Conservation (phyloP, 2,329 filamentous ascomycete genomes). For the Sporothrix globosa region DNA sequence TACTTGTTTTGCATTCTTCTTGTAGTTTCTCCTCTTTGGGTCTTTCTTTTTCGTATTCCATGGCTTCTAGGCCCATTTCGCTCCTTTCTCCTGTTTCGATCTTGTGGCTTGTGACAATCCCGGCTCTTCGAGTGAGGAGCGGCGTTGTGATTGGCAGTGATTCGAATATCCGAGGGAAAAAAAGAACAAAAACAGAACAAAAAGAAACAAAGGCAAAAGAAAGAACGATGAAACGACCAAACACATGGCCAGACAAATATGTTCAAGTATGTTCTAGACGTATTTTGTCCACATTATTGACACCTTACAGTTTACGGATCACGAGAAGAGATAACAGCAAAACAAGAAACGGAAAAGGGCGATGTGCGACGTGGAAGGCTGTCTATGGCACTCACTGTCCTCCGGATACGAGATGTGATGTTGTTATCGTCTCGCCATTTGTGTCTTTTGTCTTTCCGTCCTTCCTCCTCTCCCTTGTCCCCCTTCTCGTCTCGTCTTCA, state of each 20-base stretch:
- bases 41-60: slow-evolving; percentile 6
- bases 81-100: background rate
- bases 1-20: background rate
- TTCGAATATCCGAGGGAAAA: background rate
- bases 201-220: background rate
- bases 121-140: background rate
- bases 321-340: background rate
- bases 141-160: background rate
- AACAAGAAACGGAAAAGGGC: background rate
- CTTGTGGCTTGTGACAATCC: slow-evolving; percentile 6
- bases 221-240: background rate
- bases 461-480: background rate
- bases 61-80: slow-evolving; percentile 7
- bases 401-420: background rate
- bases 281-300: slow-evolving; percentile 16
- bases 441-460: background rate
- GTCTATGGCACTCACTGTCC: too few relatives aligned
- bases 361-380: slow-evolving; percentile 8
- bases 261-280: background rate
- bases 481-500: background rate
- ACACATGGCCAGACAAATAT: background rate
- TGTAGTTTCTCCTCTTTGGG: slow-evolving; percentile 19
- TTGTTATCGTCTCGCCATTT: slow-evolving; percentile 12
- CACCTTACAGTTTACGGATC: background rate
- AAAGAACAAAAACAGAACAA: background rate